Evolutionary conservation across 805 yeast species (phyloP).

Genomic region (Metschnikowia proteae): DNA sequence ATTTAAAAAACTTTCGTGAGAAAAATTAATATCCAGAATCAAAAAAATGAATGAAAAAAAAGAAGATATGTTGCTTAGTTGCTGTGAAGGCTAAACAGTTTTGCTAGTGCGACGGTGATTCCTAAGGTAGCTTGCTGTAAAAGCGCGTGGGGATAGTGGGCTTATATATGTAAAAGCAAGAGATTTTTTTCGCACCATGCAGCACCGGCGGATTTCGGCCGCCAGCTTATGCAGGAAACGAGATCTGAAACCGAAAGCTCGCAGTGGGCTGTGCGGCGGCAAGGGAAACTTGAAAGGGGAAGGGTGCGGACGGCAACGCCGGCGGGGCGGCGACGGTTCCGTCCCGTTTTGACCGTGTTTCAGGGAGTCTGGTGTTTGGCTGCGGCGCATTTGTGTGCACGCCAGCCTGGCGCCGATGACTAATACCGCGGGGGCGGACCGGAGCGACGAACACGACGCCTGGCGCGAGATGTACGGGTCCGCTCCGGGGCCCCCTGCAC

Average conservation of each 20-base stretch:
- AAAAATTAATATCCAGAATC: constrained; percentile 4
- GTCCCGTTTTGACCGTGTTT: too few species aligned
- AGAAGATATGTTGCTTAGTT: background rate
- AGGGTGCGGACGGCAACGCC: too few species aligned
- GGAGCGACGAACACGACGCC: background rate
- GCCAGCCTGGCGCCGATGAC: background rate
- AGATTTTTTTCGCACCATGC: background rate
- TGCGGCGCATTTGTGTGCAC: background rate
- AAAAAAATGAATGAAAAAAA: constrained; percentile 6
- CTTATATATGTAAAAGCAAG: constrained; percentile 1
- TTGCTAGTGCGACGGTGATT: background rate
- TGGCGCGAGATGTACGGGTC: background rate
- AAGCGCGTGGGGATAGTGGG: background rate
- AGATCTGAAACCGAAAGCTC: too few species aligned
- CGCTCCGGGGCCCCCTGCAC: too few species aligned
- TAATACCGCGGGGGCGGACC: background rate
- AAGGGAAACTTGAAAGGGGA: too few species aligned
- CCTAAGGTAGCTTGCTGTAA: background rate
- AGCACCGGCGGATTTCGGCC: background rate
- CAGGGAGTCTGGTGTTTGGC: background rate
- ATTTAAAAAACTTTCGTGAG: constrained; percentile 5
- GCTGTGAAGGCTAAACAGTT: background rate
- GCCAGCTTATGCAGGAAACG: too few species aligned
- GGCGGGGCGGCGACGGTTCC: too few species aligned
- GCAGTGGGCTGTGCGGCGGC: too few species aligned